Conservation (phyloP, 805 yeast genomes). For the Wickerhamiella vanderwaltii region DNA sequence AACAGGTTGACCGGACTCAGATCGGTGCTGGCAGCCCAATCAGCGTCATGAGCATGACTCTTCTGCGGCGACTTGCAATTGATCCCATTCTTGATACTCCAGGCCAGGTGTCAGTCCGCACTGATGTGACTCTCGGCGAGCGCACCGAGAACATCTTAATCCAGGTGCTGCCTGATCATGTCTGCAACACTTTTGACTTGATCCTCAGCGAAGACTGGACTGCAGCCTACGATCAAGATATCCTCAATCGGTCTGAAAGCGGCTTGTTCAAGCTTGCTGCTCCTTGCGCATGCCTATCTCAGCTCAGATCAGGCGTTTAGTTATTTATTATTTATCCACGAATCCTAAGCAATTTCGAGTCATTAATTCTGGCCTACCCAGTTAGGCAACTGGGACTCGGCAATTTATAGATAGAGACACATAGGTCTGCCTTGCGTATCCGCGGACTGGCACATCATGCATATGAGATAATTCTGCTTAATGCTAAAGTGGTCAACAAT, state of each 20-base stretch:
- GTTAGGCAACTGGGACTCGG: too few species aligned
- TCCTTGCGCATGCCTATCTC: conserved; percentile 2
- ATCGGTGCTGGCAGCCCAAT: conserved; percentile 11
- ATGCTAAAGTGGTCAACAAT: too few species aligned
- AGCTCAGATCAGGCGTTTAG: neutral
- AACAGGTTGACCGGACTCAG: conserved; percentile 10
- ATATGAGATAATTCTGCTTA: too few species aligned
- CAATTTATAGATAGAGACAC: too few species aligned
- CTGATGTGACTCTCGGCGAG: conserved; percentile 5
- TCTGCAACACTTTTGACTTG: conserved; percentile 11
- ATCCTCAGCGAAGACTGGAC: conserved; percentile 13
- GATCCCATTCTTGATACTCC: conserved; percentile 10
- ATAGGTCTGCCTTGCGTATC: too few species aligned
- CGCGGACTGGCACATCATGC: too few species aligned
- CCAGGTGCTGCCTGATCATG: conserved; percentile 12
- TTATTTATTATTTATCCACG: neutral
- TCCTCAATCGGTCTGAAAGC: neutral
- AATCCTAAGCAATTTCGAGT: too few species aligned
- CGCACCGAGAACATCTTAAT: conserved; percentile 7
- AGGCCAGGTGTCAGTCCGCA: conserved; percentile 10
- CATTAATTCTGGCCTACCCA: too few species aligned
- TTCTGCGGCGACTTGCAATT: conserved; percentile 9
- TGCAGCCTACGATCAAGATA: neutral
- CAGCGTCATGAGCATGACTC: conserved; percentile 11
- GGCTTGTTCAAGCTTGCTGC: conserved; percentile 11